Percentiles rank a stretch among this genome's conserved stretches.
Conservation (phyloP, 2,329 filamentous ascomycete genomes). For the Ambrosiella xylebori region DNA sequence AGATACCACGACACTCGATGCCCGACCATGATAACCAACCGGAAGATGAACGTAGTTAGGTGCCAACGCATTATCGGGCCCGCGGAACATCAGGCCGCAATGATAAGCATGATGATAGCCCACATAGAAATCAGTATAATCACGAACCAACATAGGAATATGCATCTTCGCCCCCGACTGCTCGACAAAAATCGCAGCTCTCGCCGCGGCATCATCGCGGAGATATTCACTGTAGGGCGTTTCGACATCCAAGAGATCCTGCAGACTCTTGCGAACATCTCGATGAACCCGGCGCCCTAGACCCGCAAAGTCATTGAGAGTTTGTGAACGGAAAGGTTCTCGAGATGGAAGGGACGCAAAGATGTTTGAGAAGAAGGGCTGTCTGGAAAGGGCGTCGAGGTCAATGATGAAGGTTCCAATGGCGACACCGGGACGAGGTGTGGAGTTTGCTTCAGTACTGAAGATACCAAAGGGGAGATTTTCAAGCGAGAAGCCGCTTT, state of each 20-base stretch:
- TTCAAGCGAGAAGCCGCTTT: conserved; percentile 42
- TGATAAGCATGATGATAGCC: conserved; percentile 53
- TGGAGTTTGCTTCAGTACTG: conserved; percentile 33
- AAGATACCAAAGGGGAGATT: conserved; percentile 67
- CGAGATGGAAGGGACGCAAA: conserved; percentile 5
- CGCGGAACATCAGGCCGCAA: conserved; percentile 49
- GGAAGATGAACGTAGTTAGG: conserved; percentile 60
- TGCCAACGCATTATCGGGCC: conserved; percentile 50
- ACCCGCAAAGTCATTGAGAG: conserved; percentile 52
- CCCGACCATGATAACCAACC: conserved; percentile 57
- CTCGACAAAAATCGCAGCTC: not conserved
- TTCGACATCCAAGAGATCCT: conserved; percentile 37
- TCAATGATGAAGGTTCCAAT: conserved; percentile 53
- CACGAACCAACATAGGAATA: conserved; percentile 53
- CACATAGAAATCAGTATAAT: conserved; percentile 64
- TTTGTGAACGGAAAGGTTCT: conserved; percentile 17
- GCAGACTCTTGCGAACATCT: conserved; percentile 48
- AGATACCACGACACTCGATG: conserved; percentile 52
- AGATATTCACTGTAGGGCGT: conserved; percentile 19
- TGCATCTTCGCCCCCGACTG: conserved; percentile 22
- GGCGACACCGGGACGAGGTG: conserved; percentile 46
- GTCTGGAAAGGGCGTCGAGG: conserved; percentile 21
- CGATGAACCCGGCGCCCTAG: conserved; percentile 47
- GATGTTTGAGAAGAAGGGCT: conserved; percentile 12
- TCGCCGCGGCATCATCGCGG: not conserved